A percentile compares a stretch with the other conserved stretches of the same genome.
Evolutionary conservation across 306 rosid species (phyloP).

Genomic region (Purshia tridentata): DNA sequence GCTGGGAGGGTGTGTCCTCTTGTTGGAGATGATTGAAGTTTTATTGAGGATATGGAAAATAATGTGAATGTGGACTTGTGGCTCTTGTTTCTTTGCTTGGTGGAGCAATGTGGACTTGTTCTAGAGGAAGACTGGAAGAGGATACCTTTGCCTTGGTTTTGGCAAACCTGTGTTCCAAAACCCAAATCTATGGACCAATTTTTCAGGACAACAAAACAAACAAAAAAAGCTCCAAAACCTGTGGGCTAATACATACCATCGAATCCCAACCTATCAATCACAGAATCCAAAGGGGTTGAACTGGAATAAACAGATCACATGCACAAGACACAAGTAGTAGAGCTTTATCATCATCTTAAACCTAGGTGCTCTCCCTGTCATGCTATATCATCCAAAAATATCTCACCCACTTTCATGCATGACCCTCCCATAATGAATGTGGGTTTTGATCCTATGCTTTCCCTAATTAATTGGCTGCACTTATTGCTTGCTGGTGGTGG

Average conservation of each 20-base stretch:
- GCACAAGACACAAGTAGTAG: not conserved
- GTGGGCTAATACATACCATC: not conserved
- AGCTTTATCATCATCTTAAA: not conserved
- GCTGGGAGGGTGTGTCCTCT: not conserved
- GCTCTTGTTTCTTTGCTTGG: not conserved
- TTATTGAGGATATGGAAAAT: not conserved
- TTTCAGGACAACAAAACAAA: not conserved
- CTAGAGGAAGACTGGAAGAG: not conserved
- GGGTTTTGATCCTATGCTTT: conserved; percentile 1
- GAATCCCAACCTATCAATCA: conserved; percentile 1
- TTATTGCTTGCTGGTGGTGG: too few relatives aligned
- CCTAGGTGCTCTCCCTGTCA: not conserved
- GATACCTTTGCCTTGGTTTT: conserved; percentile 4
- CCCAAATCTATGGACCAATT: conserved; percentile 1
- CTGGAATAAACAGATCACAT: not conserved
- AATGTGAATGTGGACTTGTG: not conserved
- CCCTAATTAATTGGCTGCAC: too few relatives aligned
- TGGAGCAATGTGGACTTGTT: not conserved
- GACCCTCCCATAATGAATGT: not conserved
- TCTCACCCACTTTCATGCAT: not conserved
- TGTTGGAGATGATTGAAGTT: not conserved
- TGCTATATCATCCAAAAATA: conserved; percentile 4
- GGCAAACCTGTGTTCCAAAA: conserved; percentile 8
- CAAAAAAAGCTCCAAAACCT: not conserved
- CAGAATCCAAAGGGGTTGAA: not conserved